phyloP scores from a whole-genome alignment of 805 yeast genomes.

The Suhomyces pyralidae region DNA sequence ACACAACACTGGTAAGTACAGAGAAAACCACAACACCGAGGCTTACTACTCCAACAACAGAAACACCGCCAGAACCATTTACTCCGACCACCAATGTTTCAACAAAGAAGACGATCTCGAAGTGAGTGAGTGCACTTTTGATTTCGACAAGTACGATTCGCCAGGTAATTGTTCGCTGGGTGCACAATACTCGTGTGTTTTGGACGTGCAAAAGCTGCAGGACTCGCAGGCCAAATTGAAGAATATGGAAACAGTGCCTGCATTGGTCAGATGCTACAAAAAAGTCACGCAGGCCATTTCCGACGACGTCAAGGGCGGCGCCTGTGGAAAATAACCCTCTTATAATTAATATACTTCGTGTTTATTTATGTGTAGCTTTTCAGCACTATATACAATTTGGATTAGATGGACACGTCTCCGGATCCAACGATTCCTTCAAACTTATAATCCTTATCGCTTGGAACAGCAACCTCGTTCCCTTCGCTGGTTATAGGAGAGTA shows the following conservation, averaged over 20 bases:
- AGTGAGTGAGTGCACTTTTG: conserved; percentile 7
- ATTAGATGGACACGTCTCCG: conserved; percentile 44
- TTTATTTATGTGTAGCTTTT: neutral
- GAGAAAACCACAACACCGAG: conserved; percentile 8
- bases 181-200: conserved; percentile 13
- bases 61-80: conserved; percentile 5
- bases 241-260: conserved; percentile 11
- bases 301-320: conserved; percentile 9
- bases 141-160: conserved; percentile 9
- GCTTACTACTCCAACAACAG: conserved; percentile 7
- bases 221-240: conserved; percentile 8
- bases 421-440: conserved; percentile 41
- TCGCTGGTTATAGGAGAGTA: conserved; percentile 67
- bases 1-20: conserved; percentile 10
- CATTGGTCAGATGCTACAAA: conserved; percentile 11
- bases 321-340: conserved; percentile 11
- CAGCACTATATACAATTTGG: conserved; percentile 7
- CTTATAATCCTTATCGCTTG: conserved; percentile 53
- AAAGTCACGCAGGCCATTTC: conserved; percentile 5
- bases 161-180: conserved; percentile 11
- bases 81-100: conserved; percentile 8
- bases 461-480: conserved; percentile 46
- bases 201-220: conserved; percentile 11
- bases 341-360: too few relatives aligned
- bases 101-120: conserved; percentile 10